Conservation (phyloP, 345 rosid species). For the Eucalyptus virginea region DNA sequence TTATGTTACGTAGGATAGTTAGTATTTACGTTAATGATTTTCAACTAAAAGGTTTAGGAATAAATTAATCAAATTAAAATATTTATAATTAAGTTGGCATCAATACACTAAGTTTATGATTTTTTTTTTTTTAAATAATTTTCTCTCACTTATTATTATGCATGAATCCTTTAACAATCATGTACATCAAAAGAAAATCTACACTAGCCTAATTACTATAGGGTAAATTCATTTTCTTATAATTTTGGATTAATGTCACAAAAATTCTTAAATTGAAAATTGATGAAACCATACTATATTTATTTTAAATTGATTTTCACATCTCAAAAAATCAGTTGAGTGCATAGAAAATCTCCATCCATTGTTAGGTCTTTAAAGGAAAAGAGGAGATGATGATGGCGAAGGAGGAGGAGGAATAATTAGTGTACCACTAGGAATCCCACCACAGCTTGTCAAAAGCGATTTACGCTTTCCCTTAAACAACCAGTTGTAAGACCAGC, state of each 20-base stretch:
- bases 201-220: not conserved
- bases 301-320: not conserved
- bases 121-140: not conserved
- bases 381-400: not conserved
- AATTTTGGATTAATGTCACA: not conserved
- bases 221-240: not conserved
- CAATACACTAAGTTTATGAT: rapidly evolving
- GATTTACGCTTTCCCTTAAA: rapidly evolving
- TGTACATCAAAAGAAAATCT: not conserved
- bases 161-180: not conserved
- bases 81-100: rapidly evolving
- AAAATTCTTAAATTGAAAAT: not conserved
- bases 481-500: not conserved
- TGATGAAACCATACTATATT: rapidly evolving
- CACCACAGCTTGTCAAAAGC: not conserved
- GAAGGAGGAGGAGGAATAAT: not conserved
- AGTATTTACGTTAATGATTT: rapidly evolving
- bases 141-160: not conserved
- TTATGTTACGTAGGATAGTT: too few species aligned
- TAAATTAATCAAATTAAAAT: not conserved
- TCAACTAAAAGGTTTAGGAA: rapidly evolving
- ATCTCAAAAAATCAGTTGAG: not conserved
- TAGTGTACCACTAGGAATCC: not conserved
- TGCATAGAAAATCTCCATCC: not conserved
- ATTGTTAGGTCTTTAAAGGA: not conserved